Base-by-base conservation (phyloP, 2,329 filamentous ascomycete species). In the Arachnomyces sp. region DNA sequence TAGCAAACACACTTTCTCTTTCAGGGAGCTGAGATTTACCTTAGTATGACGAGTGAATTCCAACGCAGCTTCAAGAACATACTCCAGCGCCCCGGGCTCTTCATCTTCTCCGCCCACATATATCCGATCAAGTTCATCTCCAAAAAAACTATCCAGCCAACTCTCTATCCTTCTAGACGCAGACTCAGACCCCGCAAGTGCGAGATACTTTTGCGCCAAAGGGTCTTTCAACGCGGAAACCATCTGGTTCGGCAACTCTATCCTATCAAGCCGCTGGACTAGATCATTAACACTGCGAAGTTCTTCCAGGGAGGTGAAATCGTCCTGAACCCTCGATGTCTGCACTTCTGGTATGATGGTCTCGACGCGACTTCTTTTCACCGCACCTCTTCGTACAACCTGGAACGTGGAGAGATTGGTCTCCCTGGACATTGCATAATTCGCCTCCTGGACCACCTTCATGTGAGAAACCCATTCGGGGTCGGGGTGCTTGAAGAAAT, bases 191-290 rank as follows among this genome's bases (percentile, higher is more conserved):
- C 76, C 73, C 21, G 85, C 64, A n/a, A 84, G 65, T 28, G 86
- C 65, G 16, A 90, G 69, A 39, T 70, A 75, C 55, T 90, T 92
- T 57, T 90, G 86, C 1, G 90, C 73, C 21, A 93, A 67, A 3
- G 82, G 82, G 53, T 93, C 84, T 2, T 75, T 77, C 11, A 93
- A 67, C 3, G 85, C 78, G 4, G 87, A 84, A 31, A 88, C 78
- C 2, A 93, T 70, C 60, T 94, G 87, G 47, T 84, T 88, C 0
- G 87, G 87, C 31, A 88, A 66, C 59, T 92, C 84, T 17, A 94
- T 80, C 49, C 74, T 84, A 50, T 93, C 86, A 7, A 94, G 62
- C 42, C 77, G 83, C 33, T 76, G 74, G 4, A 87, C 80, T 44
- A 94, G 82, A 36, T 77, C 72, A 16, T 78, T 69, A 9, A 80